Base-by-base conservation (phyloP, 192 early-diverging fungal genomes). In the Umbelopsis ramanniana region DNA sequence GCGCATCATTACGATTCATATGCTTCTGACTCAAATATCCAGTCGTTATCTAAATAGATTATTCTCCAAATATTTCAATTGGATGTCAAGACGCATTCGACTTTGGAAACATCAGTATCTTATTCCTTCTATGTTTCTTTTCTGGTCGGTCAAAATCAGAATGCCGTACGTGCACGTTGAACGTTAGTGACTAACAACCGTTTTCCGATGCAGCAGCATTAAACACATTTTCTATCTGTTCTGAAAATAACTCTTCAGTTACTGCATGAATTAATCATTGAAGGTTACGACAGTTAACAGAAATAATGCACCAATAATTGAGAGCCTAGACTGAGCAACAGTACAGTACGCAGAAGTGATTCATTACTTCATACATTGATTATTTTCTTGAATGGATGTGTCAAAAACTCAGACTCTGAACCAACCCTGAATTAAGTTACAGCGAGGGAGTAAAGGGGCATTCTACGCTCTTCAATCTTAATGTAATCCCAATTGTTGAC, bases 1-100 rank as follows among this genome's bases (percentile, higher is more conserved):
- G 29, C 15, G 17, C 11, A 35, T 63, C 40, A 35, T 37, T 29
- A 63, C 14, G 19, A 33, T 38, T 63, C 57, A 37, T 63, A 63
- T 37, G 57, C 57, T 63, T 63, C 57, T 63, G 29, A 63, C 57
- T 63, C 57, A 63, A 63, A 37, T 26, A 63, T 33, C 54, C 33
- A 63, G 57, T 63, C 35, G 24, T 63, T 63, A 29, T 63, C 57
- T 35, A 63, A 63, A 63, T 63, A 63, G 57, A 63, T 63, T 17
- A 63, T 63, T 63, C 15, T 50, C 12, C 33, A 19, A 63, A 63
- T 63, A 63, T 63, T 63, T 37, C 57, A 63, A 63, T 63, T 63
- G 57, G 57, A 35, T 29, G 33, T 63, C 12, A n/a, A 37, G 33
- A 63, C 48, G 48, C n/a, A n/a, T 17, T 50, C 48, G 17, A n/a